Evolutionary conservation across 2,329 filamentous ascomycete genomes (phyloP), one percentile per base, ranked within the genome.

Genomic region (Calonectria multiphialidica): DNA sequence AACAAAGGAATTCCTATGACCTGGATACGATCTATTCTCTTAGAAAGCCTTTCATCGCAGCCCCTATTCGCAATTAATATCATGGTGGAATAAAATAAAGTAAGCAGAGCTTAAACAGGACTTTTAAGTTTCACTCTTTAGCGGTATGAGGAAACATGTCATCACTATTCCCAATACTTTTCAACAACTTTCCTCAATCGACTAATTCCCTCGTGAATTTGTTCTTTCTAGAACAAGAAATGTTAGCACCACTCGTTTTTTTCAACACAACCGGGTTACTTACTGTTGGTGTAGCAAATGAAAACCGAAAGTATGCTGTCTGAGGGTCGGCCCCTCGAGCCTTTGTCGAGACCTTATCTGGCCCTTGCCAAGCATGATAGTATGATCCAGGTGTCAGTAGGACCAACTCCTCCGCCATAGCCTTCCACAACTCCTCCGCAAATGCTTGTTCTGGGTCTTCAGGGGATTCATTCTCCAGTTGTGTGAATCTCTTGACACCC

Each of bases 351-450:
- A 64, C 71, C 69, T 76, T 79, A 16, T 78, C 76, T 3, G 65
- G 16, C 1, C 80, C 81, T 45, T 82, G 78, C 80, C 80, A 82
- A 1, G 80, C 77, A 40, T 81, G 77, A 62, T 82, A 82, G 47
- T 82, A 82, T 2, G 78, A 81, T 16, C 81, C 81, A 0, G 81
- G 81, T 1, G 80, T 82, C 1, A 82, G 66, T 1, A 82, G 73
- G 16, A 81, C 77, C 42, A 77, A 57, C 50, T 78, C 74, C 12
- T 57, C 45, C 12, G 70, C 73, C 74, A 70, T 73, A 0, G 72
- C 66, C 21, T 75, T 70, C 74, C 78, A 78, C 0, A 80, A 40
- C 42, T 80, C 75, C 7, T 76, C 55, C 0, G 77, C 75, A 65
- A 81, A 79, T 0, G 62, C 63, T 49, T 79, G 76, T 57, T 80